Percentiles rank a stretch among this genome's conserved stretches.
phyloP scores from a whole-genome alignment of 805 yeast genomes.

The Wickerhamiella brachini region DNA sequence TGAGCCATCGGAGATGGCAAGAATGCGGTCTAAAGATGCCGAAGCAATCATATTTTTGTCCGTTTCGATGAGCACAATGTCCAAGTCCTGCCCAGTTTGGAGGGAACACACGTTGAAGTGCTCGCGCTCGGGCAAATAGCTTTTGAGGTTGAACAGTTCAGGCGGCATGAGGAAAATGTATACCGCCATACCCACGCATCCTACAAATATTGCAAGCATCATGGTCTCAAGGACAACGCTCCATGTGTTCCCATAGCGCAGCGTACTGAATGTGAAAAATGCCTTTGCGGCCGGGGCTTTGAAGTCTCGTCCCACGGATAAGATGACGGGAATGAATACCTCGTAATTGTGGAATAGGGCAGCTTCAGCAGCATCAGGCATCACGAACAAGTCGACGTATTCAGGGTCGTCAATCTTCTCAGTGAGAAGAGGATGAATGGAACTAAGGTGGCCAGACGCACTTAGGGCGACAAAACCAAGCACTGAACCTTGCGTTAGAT shows the following conservation, averaged over 20 bases:
- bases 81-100: slow-evolving; percentile 1
- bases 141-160: neutral
- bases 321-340: slow-evolving; percentile 3
- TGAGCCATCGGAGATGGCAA: neutral
- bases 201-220: slow-evolving; percentile 3
- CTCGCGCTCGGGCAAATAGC: neutral
- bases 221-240: slow-evolving; percentile 4
- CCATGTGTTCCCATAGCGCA: slow-evolving; percentile 6
- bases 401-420: slow-evolving; percentile 1
- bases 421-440: slow-evolving; percentile 4
- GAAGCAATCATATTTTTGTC: neutral
- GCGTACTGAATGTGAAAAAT: slow-evolving; percentile 3
- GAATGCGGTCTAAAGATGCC: neutral
- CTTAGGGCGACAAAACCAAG: neutral
- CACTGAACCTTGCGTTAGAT: neutral
- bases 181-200: slow-evolving; percentile 3
- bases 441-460: slow-evolving; percentile 2
- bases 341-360: neutral
- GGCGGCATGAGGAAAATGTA: slow-evolving; percentile 1
- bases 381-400: slow-evolving; percentile 6
- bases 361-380: neutral
- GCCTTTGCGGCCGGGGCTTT: neutral
- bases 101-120: slow-evolving; percentile 1
- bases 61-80: slow-evolving; percentile 1
- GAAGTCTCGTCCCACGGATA: slow-evolving; percentile 4